A percentile compares a stretch with the other conserved stretches of the same genome.
Evolutionary conservation across 371 early-diverging fungal genomes (phyloP).

Genomic region (Mucor saturninus): DNA sequence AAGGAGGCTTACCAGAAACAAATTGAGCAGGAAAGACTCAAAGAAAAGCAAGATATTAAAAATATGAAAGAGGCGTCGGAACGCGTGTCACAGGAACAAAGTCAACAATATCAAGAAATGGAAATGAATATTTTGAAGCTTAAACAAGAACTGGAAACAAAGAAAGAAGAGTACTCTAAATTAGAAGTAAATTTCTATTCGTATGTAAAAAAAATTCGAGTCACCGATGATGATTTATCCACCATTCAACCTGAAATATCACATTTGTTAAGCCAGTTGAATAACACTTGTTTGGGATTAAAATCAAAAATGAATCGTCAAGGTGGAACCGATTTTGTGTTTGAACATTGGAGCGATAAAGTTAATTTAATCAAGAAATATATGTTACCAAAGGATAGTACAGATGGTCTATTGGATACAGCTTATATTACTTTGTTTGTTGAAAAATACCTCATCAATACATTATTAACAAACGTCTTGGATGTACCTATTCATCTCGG

Average conservation of each 20-base stretch:
- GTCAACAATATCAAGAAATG: constrained; percentile 22
- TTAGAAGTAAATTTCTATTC: constrained; percentile 50
- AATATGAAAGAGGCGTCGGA: constrained; percentile 24
- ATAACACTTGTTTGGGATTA: constrained; percentile 50
- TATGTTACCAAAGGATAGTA: constrained; percentile 13
- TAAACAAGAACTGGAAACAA: constrained; percentile 34
- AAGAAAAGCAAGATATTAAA: constrained; percentile 20
- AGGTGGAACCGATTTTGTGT: constrained; percentile 37
- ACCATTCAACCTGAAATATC: constrained; percentile 53
- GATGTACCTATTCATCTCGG: constrained; percentile 50
- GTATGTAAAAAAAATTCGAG: constrained; percentile 46
- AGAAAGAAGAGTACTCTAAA: constrained; percentile 43
- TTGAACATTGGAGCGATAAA: constrained; percentile 14
- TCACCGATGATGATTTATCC: constrained; percentile 56
- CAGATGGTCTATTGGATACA: constrained; percentile 31
- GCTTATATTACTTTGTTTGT: constrained; percentile 46
- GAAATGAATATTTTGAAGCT: constrained; percentile 25
- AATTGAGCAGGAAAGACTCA: constrained; percentile 29
- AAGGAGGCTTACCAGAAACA: constrained; percentile 33
- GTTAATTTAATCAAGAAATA: constrained; percentile 22
- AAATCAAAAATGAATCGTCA: constrained; percentile 42
- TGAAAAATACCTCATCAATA: constrained; percentile 44
- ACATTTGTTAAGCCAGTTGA: constrained; percentile 42
- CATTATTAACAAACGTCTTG: constrained; percentile 28
- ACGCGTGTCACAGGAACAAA: constrained; percentile 30